Base-by-base conservation (phyloP, 1,284 basidiomycete species). In the Hypsizygus ulmarius region DNA sequence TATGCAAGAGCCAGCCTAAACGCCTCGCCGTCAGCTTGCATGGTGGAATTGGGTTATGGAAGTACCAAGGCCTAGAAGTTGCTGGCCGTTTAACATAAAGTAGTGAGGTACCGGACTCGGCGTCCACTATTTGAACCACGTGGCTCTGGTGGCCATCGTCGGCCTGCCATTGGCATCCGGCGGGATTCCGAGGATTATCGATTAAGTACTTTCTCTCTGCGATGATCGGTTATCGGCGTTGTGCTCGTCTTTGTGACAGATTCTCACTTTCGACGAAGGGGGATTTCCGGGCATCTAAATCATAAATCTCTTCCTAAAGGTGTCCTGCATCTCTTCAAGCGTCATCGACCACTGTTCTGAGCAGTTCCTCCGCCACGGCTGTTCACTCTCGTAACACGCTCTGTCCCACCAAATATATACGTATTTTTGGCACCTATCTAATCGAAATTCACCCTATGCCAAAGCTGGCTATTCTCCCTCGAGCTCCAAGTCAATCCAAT, bases 231-330 rank as follows among this genome's bases (percentile, higher is more conserved):
- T 11, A n/a, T n/a, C n/a, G n/a, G n/a, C n/a, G n/a, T n/a, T n/a
- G n/a, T n/a, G n/a, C n/a, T n/a, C n/a, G 19, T 15, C 9, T 21
- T 36, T 34, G 30, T 45, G 39, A 4, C 60, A 96, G 90, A 83
- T 99, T 46, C 71, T 99, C 48, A 97, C 96, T 0, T 99, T 99
- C 60, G 96, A 99, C 68, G 54, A 67, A 0, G 56, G 64, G 3
- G 96, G 97, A 1, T 99, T 3, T 94, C 93, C 5, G 75, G 73
- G 0, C 96, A 99, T 62, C 87, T 90, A 0, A 99, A 99, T 65
- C 96, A 99, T 67, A 76, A 77, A 47, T 85, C 92, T 0, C 70
- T 95, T 15, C 78, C 79, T n/a, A 59, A 66, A 36, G 86, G 88
- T 41, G 74, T 73, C 32, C 64, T 66, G 39, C 64, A 68, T 36